Conservation (phyloP, 768 basidiomycete genomes). For the Amanita molliuscula region DNA sequence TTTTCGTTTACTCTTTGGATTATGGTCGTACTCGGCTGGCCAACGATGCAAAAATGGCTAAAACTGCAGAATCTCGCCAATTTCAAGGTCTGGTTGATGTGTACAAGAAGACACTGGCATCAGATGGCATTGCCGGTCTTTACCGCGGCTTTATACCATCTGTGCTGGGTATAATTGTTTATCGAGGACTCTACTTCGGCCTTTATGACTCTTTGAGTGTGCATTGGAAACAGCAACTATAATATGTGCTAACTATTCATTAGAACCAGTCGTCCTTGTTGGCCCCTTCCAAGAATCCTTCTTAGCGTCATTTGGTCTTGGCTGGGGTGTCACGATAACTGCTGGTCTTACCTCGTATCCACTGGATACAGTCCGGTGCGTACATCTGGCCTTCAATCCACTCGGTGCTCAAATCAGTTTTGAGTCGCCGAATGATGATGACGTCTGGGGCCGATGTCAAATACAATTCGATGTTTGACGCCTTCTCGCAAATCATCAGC, state of each 20-base stretch:
- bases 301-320: constrained; percentile 73
- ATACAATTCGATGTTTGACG: constrained; percentile 82
- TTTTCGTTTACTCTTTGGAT: constrained; percentile 87
- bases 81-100: constrained; percentile 82
- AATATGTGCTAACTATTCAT: constrained; percentile 12
- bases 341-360: constrained; percentile 77
- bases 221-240: constrained; percentile 14
- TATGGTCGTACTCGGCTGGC: constrained; percentile 85
- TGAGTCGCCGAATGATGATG: constrained; percentile 91
- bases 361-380: constrained; percentile 55
- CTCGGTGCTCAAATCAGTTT: constrained; percentile 6
- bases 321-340: constrained; percentile 81
- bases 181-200: constrained; percentile 82
- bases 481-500: constrained; percentile 58
- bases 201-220: constrained; percentile 61
- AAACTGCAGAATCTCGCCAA: constrained; percentile 61
- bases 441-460: constrained; percentile 66
- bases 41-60: constrained; percentile 72
- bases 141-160: constrained; percentile 86
- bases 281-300: constrained; percentile 73
- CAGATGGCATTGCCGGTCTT: constrained; percentile 77
- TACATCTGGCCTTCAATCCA: background rate
- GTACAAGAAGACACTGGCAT: constrained; percentile 72
- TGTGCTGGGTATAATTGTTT: constrained; percentile 80
- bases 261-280: constrained; percentile 74